These are phyloP conservation scores for Solanum bulbocastanum DNA, from an alignment of 257 asterid species.

Conservation along the genomic window DNA sequence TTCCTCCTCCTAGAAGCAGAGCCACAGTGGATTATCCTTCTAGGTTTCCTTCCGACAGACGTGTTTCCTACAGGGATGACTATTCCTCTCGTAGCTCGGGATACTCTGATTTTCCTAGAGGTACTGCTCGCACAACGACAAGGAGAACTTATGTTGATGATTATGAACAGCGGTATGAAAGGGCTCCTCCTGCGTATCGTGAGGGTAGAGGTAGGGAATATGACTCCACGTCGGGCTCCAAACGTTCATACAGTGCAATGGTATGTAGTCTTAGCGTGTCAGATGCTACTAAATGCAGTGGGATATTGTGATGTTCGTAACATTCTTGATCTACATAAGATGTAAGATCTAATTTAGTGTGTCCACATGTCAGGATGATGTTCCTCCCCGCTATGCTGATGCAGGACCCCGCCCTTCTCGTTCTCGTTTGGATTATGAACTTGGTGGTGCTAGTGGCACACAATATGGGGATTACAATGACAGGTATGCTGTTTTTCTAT, in stretches of 20 bases:
- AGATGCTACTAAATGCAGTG: neutral
- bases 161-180: constrained; percentile 70
- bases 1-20: constrained; percentile 67
- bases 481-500: constrained; percentile 33
- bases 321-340: neutral
- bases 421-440: constrained; percentile 81
- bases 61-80: constrained; percentile 61
- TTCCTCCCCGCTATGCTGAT: constrained; percentile 76
- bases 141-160: constrained; percentile 77
- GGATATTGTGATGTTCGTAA: neutral
- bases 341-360: constrained; percentile 11
- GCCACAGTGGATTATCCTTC: constrained; percentile 50
- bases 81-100: constrained; percentile 70
- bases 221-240: constrained; percentile 72
- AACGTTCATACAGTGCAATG: constrained; percentile 75
- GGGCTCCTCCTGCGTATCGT: constrained; percentile 71
- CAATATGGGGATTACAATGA: constrained; percentile 82
- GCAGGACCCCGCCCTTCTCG: constrained; percentile 82
- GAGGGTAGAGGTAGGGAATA: constrained; percentile 74
- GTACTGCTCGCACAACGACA: constrained; percentile 48
- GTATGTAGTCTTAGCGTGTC: constrained; percentile 13
- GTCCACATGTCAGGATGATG: constrained; percentile 52
- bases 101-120: constrained; percentile 70
- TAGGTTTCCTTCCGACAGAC: constrained; percentile 63
- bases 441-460: constrained; percentile 54